Conservation (phyloP, 768 basidiomycete species). For the Calocera cornea region DNA sequence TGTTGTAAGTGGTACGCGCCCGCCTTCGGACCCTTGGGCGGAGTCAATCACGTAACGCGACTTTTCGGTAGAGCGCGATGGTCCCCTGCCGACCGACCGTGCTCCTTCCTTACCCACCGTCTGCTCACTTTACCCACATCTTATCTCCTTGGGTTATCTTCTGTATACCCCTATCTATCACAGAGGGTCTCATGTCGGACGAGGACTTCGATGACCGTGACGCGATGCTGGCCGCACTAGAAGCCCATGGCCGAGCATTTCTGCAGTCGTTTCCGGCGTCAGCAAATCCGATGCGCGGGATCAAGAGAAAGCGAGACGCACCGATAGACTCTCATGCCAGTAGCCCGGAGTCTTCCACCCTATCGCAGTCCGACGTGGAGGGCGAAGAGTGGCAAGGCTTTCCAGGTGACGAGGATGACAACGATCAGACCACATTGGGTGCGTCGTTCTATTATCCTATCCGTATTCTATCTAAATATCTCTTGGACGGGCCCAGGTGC, state of each 20-base stretch:
- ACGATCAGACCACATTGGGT: not conserved
- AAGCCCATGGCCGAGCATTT: conserved; percentile 38
- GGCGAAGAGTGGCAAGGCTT: conserved; percentile 13
- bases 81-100: conserved; percentile 30
- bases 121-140: not conserved
- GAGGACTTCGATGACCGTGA: conserved; percentile 17
- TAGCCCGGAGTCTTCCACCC: conserved; percentile 6
- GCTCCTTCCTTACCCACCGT: conserved; percentile 22
- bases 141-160: not conserved
- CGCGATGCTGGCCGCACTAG: conserved; percentile 29
- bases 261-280: conserved; percentile 29
- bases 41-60: not conserved
- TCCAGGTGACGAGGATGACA: conserved; percentile 7
- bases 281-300: conserved; percentile 1
- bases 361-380: conserved; percentile 14
- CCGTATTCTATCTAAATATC: not conserved
- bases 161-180: not conserved
- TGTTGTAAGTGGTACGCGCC: not conserved
- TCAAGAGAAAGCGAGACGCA: conserved; percentile 17
- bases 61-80: conserved; percentile 17
- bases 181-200: not conserved
- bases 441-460: not conserved
- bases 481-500: not conserved
- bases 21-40: not conserved
- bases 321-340: conserved; percentile 4